Conservation (phyloP, 78 protist genomes). For the Dictyostelium firmibasis region DNA sequence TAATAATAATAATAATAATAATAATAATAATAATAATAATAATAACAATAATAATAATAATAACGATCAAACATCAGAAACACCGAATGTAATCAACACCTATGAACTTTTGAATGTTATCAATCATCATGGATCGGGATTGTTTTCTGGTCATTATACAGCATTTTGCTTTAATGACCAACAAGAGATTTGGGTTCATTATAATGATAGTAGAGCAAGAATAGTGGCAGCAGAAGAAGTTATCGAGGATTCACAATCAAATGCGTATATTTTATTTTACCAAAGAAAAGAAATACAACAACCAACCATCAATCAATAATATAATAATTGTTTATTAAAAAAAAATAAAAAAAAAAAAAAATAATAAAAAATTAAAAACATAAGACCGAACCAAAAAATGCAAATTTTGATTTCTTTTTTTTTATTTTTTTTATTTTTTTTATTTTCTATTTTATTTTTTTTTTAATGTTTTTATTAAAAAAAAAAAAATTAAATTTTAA, state of each 20-base stretch:
- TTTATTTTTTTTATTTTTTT: background rate
- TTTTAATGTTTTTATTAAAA: too few species aligned
- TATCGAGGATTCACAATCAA: slow-evolving; percentile 17
- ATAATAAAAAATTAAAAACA: too few species aligned
- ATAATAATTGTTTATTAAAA: background rate
- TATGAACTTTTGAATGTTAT: slow-evolving; percentile 50
- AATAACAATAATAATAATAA: background rate
- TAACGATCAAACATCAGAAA: background rate
- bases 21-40: background rate
- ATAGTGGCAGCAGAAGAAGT: slow-evolving; percentile 61
- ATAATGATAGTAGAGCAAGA: slow-evolving; percentile 65
- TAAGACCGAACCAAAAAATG: background rate
- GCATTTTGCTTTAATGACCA: slow-evolving; percentile 57
- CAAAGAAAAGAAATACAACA: slow-evolving; percentile 24
- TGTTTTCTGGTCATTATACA: slow-evolving; percentile 63
- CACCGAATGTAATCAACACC: background rate
- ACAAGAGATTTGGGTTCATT: slow-evolving; percentile 75
- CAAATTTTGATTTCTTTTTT: background rate
- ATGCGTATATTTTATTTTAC: slow-evolving; percentile 48
- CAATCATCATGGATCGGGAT: slow-evolving; percentile 70
- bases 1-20: background rate
- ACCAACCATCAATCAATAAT: background rate
- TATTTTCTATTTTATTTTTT: background rate
- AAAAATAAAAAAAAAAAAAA: background rate
- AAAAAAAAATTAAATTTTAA: too few species aligned